Percentiles rank a stretch among this genome's conserved stretches.
These are phyloP conservation scores for Actinomortierella wolfii DNA, from an alignment of 371 early-diverging fungal genomes.

Conservation along the genomic window DNA sequence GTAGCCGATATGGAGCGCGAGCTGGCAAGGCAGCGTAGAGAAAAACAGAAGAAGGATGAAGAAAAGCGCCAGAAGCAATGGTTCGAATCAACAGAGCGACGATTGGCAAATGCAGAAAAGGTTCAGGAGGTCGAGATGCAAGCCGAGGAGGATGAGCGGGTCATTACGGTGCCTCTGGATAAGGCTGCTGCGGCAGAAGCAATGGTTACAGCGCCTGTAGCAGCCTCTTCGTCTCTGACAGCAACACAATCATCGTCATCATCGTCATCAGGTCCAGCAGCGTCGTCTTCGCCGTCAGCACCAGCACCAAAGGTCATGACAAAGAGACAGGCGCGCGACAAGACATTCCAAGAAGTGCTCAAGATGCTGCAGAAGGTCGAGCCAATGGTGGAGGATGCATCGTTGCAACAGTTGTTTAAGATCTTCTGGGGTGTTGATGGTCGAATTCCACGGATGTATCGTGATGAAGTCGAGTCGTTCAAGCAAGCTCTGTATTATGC, in stretches of 20 bases:
- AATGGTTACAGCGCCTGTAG: too few species aligned
- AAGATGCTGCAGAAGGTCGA: conserved; percentile 22
- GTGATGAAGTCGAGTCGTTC: conserved; percentile 31
- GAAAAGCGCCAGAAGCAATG: not conserved
- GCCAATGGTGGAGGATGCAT: conserved; percentile 22
- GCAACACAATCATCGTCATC: too few species aligned
- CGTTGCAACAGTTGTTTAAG: conserved; percentile 16
- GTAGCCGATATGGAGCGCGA: conserved; percentile 1
- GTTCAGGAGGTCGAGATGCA: too few species aligned
- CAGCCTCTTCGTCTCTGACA: too few species aligned
- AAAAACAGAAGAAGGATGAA: conserved; percentile 10
- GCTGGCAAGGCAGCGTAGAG: conserved; percentile 3
- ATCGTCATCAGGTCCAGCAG: too few species aligned
- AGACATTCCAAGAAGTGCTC: conserved; percentile 17
- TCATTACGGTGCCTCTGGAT: too few species aligned
- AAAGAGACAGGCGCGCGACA: conserved; percentile 8
- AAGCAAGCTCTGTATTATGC: conserved; percentile 42
- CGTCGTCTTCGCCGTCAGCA: too few species aligned
- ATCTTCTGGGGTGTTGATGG: conserved; percentile 43
- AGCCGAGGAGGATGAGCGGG: too few species aligned
- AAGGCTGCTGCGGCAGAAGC: too few species aligned
- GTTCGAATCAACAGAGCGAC: too few species aligned
- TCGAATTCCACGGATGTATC: conserved; percentile 22
- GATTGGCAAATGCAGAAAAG: too few species aligned
- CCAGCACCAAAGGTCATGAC: not conserved